Base-by-base conservation (phyloP, 305 asterid genomes). In the Solanum hybrid region DNA sequence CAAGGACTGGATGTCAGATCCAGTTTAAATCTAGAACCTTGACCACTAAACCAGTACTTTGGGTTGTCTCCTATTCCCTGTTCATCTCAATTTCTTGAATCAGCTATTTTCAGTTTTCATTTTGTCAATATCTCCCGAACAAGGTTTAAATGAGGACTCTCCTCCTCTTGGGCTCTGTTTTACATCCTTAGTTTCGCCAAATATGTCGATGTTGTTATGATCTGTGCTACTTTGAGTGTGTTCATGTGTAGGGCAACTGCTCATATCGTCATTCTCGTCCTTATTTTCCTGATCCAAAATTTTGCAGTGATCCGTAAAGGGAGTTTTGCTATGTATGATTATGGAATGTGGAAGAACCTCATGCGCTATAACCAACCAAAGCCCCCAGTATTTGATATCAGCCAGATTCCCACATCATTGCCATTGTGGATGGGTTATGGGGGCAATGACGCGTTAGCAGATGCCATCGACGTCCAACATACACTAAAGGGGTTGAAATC, bases 401-500 rank as follows among this genome's bases (percentile, higher is more conserved):
- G 95, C 92, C 88, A 90, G 82, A 96, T 96, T 34, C 99, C 99
- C 26, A 93, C 93, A 82, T 90, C 98, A 12, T 89, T 96, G 93
- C 98, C 98, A 26, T 88, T 96, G 24, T 97, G 98, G 99, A 95
- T 96, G 96, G 98, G 95, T 20, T 96, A 96, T 32, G 99, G 99
- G n/a, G 98, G 98, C 89, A 95, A 92, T 10, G 99, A 97, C 79
- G 98, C 95, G 31, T 90, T 97, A 57, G 97, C 99, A 84, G 99
- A 96, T 89, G 93, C 95, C 68, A 75, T 90, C 2, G 99, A 97
- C 88, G 95, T 96, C 93, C 93, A 92, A 87, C 98, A 89, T 57
- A 96, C 98, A 5, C 90, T 97, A 76, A 92, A 90, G 87, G 98
- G 94, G 89, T 27, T 97, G 89, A 89, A 81, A 87, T 91, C 94